Conservation (phyloP, 2,329 filamentous ascomycete genomes). For the Colletotrichum tanaceti region DNA sequence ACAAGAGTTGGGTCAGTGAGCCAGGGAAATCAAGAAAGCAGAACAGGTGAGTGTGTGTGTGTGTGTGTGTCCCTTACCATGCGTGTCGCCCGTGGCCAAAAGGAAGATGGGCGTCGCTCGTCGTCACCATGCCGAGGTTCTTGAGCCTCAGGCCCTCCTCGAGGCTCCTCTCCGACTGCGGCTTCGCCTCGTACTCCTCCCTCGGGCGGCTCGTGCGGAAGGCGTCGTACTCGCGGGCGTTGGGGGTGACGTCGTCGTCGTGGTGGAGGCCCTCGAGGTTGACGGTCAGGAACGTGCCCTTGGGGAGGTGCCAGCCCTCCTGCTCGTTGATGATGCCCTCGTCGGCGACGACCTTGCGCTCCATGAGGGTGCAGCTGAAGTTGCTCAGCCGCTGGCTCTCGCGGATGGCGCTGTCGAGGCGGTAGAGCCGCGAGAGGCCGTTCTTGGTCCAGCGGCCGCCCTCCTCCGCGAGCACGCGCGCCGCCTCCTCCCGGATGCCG, state of each 20-base stretch:
- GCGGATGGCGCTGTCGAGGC: slow-evolving; percentile 63
- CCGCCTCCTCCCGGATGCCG: slow-evolving; percentile 57
- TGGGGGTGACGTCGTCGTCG: slow-evolving; percentile 57
- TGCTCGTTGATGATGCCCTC: slow-evolving; percentile 52
- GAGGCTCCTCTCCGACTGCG: slow-evolving; percentile 45
- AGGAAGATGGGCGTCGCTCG: slow-evolving; percentile 60
- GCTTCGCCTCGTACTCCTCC: slow-evolving; percentile 51
- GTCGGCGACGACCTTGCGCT: slow-evolving; percentile 57
- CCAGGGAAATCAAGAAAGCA: no score
- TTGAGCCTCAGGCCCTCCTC: slow-evolving; percentile 51
- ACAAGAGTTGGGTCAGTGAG: no score
- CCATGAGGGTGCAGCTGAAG: slow-evolving; percentile 59
- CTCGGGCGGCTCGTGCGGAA: slow-evolving; percentile 60
- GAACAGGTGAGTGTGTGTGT: no score
- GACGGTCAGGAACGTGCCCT: slow-evolving; percentile 56
- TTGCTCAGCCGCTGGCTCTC: slow-evolving; percentile 64
- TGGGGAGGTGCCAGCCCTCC: slow-evolving; percentile 59
- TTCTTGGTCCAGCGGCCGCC: slow-evolving; percentile 59
- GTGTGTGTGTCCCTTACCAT: slow-evolving; percentile 51
- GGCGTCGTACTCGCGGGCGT: slow-evolving; percentile 59
- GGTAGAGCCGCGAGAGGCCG: slow-evolving; percentile 55
- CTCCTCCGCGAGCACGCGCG: slow-evolving; percentile 49
- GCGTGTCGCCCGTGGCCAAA: slow-evolving; percentile 70
- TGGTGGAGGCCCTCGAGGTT: slow-evolving; percentile 59
- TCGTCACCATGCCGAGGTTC: slow-evolving; percentile 64